Evolutionary conservation across 345 rosid species (phyloP), one percentile per base, ranked within the genome.

Genomic region (Microthlaspi erraticum): DNA sequence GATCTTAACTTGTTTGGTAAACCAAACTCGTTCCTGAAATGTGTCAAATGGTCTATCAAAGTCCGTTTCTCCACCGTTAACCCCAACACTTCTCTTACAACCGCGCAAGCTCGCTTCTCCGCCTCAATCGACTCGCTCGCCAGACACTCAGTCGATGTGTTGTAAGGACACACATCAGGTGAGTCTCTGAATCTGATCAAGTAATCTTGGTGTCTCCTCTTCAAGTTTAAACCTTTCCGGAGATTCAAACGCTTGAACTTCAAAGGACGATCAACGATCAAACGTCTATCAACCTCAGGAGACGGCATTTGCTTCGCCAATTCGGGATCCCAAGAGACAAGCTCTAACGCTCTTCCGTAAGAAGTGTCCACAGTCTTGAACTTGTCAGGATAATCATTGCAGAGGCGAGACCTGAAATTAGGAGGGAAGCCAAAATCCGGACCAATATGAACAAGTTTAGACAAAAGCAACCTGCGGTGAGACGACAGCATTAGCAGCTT

Each of bases 361-460:
- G 92, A 87, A 29, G 96, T 91, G 26, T 85, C 89, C 7, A 88
- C 87, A 18, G 80, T 84, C 86, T 79, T 90, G 79, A 93, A 88
- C 77, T 78, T 86, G 9, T 86, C 87, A 0, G 92, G 94, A 70
- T 83, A 81, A 48, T 87, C 96, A 79, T 87, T 87, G 77, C 98
- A 91, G 36, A 91, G 92, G 17, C 91, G 79, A 36, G 96, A 90
- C 59, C 93, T 84, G 66, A 93, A 91, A 77, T 87, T 88, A n/a
- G 96, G 88, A 50, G 89, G 89, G 10, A 93, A 82, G 11, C 98
- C 98, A 43, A 93, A 87, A 82, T 93, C 92, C 5, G 96, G 92
- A 2, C 85, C 91, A 18, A 93, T 75, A 68, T 93, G 97, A 76
- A 89, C 96, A 60, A 93, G 79, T 79, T 93, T 93, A 17, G 96